Evolutionary conservation across 2,329 filamentous ascomycete species (phyloP).

Genomic region (Trichoderma hamatum): DNA sequence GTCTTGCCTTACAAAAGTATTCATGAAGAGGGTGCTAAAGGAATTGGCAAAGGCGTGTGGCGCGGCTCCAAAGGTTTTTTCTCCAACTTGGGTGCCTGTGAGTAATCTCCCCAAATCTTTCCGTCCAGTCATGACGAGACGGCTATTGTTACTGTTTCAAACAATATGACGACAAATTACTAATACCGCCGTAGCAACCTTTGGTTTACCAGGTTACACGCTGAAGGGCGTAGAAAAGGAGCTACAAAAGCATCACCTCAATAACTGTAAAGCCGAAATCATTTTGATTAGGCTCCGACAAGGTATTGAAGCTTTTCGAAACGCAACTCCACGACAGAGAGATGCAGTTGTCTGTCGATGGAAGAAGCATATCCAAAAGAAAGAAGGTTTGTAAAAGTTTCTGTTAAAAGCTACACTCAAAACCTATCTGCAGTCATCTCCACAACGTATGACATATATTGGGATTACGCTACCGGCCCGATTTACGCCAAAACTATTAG

Average conservation of each 20-base stretch:
- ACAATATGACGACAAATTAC: background rate
- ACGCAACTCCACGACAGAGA: conserved; percentile 31
- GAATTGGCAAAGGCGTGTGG: conserved; percentile 62
- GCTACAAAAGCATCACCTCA: conserved; percentile 41
- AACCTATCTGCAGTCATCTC: background rate
- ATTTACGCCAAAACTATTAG: background rate
- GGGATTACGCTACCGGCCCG: background rate
- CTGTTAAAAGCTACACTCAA: background rate
- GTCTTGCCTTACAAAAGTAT: conserved; percentile 66
- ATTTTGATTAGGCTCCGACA: conserved; percentile 39
- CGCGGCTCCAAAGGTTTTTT: conserved; percentile 48
- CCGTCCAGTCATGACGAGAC: background rate
- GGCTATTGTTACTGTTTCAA: background rate
- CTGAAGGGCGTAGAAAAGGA: conserved; percentile 59
- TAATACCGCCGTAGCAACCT: conserved; percentile 40
- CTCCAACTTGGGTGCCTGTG: conserved; percentile 48
- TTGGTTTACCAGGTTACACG: conserved; percentile 54
- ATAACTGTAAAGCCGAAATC: conserved; percentile 40
- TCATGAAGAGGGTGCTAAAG: conserved; percentile 62
- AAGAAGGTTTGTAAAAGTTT: background rate
- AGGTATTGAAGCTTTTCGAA: conserved; percentile 37
- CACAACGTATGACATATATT: background rate
- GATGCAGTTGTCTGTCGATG: conserved; percentile 36
- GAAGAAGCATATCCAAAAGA: conserved; percentile 28
- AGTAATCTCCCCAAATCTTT: background rate